These are phyloP conservation scores for Epicoccum nigrum DNA, from an alignment of 2,329 filamentous ascomycete species.

Conservation along the genomic window DNA sequence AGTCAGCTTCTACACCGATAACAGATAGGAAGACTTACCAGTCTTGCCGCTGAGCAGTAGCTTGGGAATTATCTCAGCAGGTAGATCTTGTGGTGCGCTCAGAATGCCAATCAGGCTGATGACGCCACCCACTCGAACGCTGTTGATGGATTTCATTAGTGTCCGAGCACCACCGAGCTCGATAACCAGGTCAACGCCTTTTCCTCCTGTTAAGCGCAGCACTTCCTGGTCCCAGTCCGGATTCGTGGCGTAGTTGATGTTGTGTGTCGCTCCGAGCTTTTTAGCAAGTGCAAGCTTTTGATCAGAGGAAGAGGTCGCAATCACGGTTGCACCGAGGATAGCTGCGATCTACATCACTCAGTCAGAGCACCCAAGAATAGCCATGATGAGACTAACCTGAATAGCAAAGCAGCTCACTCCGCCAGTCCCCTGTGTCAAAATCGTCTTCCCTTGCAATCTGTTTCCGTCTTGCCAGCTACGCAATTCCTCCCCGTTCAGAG, in stretches of 20 bases:
- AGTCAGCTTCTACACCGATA: background rate
- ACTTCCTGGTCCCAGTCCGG: constrained; percentile 57
- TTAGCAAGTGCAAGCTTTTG: constrained; percentile 55
- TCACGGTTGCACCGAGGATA: constrained; percentile 47
- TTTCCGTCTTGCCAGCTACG: too few species aligned
- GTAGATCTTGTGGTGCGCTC: constrained; percentile 34
- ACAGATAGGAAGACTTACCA: constrained; percentile 6
- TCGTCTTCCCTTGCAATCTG: too few species aligned
- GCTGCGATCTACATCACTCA: constrained; percentile 25
- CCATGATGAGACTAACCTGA: background rate
- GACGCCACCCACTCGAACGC: constrained; percentile 53
- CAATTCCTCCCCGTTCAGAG: constrained; percentile 9
- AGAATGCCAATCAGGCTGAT: constrained; percentile 55
- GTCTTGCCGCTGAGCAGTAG: constrained; percentile 27
- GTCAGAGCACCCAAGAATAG: background rate
- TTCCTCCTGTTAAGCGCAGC: constrained; percentile 50
- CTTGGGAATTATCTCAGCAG: constrained; percentile 23
- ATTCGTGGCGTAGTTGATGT: constrained; percentile 57
- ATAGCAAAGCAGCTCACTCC: too few species aligned
- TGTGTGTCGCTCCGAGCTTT: constrained; percentile 51
- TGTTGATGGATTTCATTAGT: constrained; percentile 53
- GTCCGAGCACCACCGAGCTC: constrained; percentile 49
- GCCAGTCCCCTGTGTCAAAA: too few species aligned
- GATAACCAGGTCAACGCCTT: constrained; percentile 53
- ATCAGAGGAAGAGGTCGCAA: constrained; percentile 59